Percentiles rank a stretch among this genome's conserved stretches.
Conservation (phyloP, 106 monocot species). For the Phalaenopsis equestris region DNA sequence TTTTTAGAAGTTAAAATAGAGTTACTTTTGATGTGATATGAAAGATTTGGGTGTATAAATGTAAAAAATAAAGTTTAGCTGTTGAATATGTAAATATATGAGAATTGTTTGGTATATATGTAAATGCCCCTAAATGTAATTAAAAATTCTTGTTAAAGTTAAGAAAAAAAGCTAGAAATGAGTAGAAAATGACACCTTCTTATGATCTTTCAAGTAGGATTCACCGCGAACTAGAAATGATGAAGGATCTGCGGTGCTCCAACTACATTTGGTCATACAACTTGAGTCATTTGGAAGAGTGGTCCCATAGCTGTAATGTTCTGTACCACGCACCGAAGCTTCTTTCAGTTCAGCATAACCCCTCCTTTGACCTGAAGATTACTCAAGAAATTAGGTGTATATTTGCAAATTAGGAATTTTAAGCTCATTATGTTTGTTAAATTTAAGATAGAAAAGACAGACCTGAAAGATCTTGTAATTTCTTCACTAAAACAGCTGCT, state of each 20-base stretch:
- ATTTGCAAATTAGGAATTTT: neutral
- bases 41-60: too few species aligned
- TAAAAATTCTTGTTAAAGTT: neutral
- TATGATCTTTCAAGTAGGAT: conserved; percentile 80
- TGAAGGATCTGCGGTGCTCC: conserved; percentile 80
- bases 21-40: too few species aligned
- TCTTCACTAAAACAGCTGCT: conserved; percentile 57
- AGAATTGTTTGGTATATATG: too few species aligned
- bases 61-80: too few species aligned
- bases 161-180: neutral
- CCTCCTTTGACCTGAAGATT: conserved; percentile 62
- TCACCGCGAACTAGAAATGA: conserved; percentile 78
- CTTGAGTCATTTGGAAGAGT: conserved; percentile 74
- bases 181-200: conserved; percentile 44
- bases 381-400: neutral
- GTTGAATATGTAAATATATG: too few species aligned
- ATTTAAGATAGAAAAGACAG: neutral
- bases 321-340: conserved; percentile 16
- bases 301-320: conserved; percentile 55
- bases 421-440: neutral
- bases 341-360: conserved; percentile 64
- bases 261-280: conserved; percentile 53
- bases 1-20: too few species aligned
- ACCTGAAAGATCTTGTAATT: conserved; percentile 79
- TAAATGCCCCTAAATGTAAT: neutral